Base-by-base conservation (phyloP, 2,329 filamentous ascomycete genomes). In the Hymenoscyphus salicellus region DNA sequence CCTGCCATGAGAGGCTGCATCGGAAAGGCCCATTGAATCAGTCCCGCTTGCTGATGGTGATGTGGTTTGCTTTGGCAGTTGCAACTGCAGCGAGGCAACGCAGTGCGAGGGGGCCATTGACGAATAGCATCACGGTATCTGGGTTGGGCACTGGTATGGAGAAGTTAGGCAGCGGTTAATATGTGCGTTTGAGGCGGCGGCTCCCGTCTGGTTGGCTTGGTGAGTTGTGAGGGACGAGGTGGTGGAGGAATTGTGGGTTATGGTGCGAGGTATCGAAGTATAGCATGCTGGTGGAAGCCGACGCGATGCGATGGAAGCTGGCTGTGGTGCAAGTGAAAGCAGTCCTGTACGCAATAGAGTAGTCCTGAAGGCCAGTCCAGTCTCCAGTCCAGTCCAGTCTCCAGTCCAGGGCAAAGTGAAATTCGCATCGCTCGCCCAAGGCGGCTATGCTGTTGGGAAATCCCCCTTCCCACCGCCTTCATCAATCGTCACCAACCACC, bases 91-190 rank as follows among this genome's bases (percentile, higher is more conserved):
- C 28, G 7, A 30, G 43, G 43, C 36, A 36, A 32, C 28, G 55
- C n/a, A 20, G n/a, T 58, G 32, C 30, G 17, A 58, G 28, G 55
- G 55, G 33, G 23, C 46, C 46, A 52, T 52, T 52, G 46, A 10
- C 46, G n/a, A 52, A 52, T 52, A 26, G 6, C n/a, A 52, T 23
- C 14, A 26, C 3, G 1, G n/a, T 26, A 52, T 26, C 46, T n/a
- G 17, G 16, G 58, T 60, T 60, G 58, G 58, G 58, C 58, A 36
- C 23, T 23, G 23, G 58, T 17, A 58, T 58, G 58, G 43, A 26
- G 30, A 56, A 36, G 55, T 38, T 52, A 63, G 61, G 61, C 61
- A 63, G 61, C 61, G 61, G 61, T 63, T 63, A 63, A 63, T 63
- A 33, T 30, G 23, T 56, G 61, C 41, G 6, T 49, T 23, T 49